phyloP scores from a whole-genome alignment of 495 filamentous ascomycete species.

The Aspergillus cavernicola region DNA sequence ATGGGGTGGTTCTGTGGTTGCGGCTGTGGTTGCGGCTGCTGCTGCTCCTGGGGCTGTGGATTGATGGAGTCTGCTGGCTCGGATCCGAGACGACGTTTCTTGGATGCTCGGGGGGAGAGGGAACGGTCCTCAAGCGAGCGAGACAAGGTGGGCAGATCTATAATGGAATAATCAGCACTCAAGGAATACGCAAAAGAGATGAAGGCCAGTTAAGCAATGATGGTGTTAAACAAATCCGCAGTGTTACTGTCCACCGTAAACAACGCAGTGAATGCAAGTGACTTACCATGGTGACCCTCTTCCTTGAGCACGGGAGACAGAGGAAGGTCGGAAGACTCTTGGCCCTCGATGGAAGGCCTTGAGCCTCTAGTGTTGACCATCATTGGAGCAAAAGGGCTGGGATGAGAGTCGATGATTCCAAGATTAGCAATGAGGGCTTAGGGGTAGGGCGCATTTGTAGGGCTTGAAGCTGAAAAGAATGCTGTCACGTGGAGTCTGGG shows the following conservation, averaged over 20 bases:
- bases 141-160: slow-evolving; percentile 28
- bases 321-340: slow-evolving; percentile 29
- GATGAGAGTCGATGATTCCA: slow-evolving; percentile 35
- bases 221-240: background rate
- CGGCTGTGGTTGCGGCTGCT: slow-evolving; percentile 1
- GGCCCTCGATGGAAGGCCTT: slow-evolving; percentile 31
- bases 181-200: too few relatives aligned
- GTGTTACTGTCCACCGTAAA: background rate
- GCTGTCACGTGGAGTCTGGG: slow-evolving; percentile 4
- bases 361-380: slow-evolving; percentile 36
- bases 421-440: slow-evolving; percentile 54
- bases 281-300: slow-evolving; percentile 40
- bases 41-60: slow-evolving; percentile 16
- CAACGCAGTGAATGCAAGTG: background rate
- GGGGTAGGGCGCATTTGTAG: slow-evolving; percentile 47
- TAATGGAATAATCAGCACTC: too few relatives aligned
- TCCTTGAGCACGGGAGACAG: slow-evolving; percentile 27
- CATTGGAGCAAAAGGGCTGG: slow-evolving; percentile 18
- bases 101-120: slow-evolving; percentile 36
- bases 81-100: slow-evolving; percentile 41
- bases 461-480: slow-evolving; percentile 21
- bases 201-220: too few relatives aligned
- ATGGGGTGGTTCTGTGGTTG: background rate
- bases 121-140: slow-evolving; percentile 31
- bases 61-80: slow-evolving; percentile 25